Evolutionary conservation across 2,329 filamentous ascomycete genomes (phyloP).

Genomic region (Verticillium nubilum): DNA sequence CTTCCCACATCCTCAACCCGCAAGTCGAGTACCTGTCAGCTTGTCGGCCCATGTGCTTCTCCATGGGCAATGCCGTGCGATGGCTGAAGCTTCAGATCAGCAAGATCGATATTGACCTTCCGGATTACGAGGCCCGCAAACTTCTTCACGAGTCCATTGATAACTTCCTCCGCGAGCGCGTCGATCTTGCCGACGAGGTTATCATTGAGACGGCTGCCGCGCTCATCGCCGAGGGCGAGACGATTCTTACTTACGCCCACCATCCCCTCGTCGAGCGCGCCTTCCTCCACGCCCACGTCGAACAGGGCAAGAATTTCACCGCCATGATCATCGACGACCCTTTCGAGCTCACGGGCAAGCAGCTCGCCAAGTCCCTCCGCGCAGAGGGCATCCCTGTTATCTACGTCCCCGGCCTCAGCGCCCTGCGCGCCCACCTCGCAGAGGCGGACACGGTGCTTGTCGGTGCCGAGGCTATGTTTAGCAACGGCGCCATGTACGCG

Average conservation of each 20-base stretch:
- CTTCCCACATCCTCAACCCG: constrained; percentile 82
- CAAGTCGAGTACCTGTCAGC: constrained; percentile 94
- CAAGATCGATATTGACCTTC: constrained; percentile 79
- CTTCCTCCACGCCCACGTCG: constrained; percentile 64
- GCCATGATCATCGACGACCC: constrained; percentile 79
- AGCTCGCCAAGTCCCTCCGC: constrained; percentile 63
- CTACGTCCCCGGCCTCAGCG: constrained; percentile 74
- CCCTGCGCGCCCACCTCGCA: constrained; percentile 67
- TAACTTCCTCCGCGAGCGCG: constrained; percentile 82
- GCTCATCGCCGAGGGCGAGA: constrained; percentile 73
- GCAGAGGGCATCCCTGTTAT: constrained; percentile 65
- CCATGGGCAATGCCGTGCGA: constrained; percentile 94
- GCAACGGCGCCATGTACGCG: constrained; percentile 86
- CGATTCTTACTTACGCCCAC: constrained; percentile 81
- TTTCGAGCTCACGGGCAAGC: constrained; percentile 44
- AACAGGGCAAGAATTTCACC: constrained; percentile 65
- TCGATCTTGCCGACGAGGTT: constrained; percentile 79
- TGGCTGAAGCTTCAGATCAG: constrained; percentile 91
- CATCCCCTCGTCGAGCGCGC: constrained; percentile 82
- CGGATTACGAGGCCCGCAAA: constrained; percentile 77
- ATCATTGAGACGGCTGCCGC: constrained; percentile 72
- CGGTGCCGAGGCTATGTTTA: constrained; percentile 91
- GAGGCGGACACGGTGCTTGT: constrained; percentile 70
- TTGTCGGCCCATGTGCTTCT: constrained; percentile 92
- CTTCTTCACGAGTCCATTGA: constrained; percentile 77